Evolutionary conservation across 257 asterid genomes (phyloP).

Genomic region (Linderniella brevidens): DNA sequence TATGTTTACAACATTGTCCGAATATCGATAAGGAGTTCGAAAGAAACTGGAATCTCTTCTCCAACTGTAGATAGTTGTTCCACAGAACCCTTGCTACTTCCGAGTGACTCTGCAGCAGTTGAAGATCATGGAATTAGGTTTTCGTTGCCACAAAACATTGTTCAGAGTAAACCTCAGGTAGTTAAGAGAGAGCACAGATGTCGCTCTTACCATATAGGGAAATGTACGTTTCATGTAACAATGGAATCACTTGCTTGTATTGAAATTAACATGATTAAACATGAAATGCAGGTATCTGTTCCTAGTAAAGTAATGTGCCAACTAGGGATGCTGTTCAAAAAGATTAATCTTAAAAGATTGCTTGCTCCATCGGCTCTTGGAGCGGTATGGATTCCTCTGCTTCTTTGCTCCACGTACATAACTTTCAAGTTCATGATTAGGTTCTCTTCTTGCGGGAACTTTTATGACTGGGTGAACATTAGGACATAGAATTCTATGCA

Average conservation of each 20-base stretch:
- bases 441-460: too few relatives aligned
- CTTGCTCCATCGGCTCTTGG: constrained; percentile 74
- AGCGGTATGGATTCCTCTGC: constrained; percentile 66
- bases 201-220: too few relatives aligned
- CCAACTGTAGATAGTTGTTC: constrained; percentile 16
- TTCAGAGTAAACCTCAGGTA: constrained; percentile 31
- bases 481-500: too few relatives aligned
- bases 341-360: constrained; percentile 57
- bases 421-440: constrained; percentile 1
- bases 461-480: too few relatives aligned
- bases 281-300: constrained; percentile 29
- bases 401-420: constrained; percentile 8
- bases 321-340: constrained; percentile 17
- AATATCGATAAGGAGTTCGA: constrained; percentile 38
- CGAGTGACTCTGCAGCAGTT: constrained; percentile 16
- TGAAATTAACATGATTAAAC: not conserved
- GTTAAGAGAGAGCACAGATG: too few relatives aligned
- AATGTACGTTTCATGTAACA: too few relatives aligned
- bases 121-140: constrained; percentile 24
- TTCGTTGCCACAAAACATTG: constrained; percentile 19
- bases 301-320: constrained; percentile 21
- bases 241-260: too few relatives aligned
- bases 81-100: constrained; percentile 43
- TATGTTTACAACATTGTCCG: constrained; percentile 68
- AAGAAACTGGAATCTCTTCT: constrained; percentile 30